Evolutionary conservation across 2,329 filamentous ascomycete species (phyloP).

Genomic region (Trichophyton schoenleinii): DNA sequence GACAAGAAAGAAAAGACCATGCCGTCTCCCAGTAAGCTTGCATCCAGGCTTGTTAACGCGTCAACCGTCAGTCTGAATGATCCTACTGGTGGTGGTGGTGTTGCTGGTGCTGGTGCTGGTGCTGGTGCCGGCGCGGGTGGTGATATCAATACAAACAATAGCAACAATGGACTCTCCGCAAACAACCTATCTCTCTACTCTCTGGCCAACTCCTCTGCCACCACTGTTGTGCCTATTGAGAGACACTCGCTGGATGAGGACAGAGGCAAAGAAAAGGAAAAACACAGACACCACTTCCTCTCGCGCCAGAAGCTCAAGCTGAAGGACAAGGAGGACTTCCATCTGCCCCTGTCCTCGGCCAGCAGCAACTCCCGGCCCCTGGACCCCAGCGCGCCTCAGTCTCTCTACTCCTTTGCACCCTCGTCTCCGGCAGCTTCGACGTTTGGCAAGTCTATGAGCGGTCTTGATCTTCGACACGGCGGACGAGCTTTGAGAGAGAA

Average conservation of each 20-base stretch:
- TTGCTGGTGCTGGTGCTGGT: neutral
- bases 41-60: constrained; percentile 44
- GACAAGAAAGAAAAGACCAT: constrained; percentile 41
- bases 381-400: constrained; percentile 50
- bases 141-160: constrained; percentile 28
- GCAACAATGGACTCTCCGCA: neutral
- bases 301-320: constrained; percentile 54
- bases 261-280: constrained; percentile 32
- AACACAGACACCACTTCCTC: constrained; percentile 50
- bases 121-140: neutral
- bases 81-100: constrained; percentile 21
- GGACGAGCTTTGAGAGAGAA: constrained; percentile 68
- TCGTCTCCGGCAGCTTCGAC: constrained; percentile 47
- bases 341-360: constrained; percentile 50
- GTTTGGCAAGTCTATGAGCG: constrained; percentile 74
- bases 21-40: constrained; percentile 48
- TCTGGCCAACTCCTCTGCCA: constrained; percentile 49
- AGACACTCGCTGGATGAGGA: constrained; percentile 24
- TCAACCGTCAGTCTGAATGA: constrained; percentile 50
- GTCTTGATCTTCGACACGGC: constrained; percentile 64
- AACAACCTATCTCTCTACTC: constrained; percentile 46
- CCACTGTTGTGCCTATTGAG: constrained; percentile 44
- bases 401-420: constrained; percentile 54
- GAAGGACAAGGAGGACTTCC: constrained; percentile 47
- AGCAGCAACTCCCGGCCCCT: constrained; percentile 53